A percentile compares a stretch with the other conserved stretches of the same genome.
phyloP scores from a whole-genome alignment of 192 early-diverging fungal species.

The Borealophlyctis nickersoniae region DNA sequence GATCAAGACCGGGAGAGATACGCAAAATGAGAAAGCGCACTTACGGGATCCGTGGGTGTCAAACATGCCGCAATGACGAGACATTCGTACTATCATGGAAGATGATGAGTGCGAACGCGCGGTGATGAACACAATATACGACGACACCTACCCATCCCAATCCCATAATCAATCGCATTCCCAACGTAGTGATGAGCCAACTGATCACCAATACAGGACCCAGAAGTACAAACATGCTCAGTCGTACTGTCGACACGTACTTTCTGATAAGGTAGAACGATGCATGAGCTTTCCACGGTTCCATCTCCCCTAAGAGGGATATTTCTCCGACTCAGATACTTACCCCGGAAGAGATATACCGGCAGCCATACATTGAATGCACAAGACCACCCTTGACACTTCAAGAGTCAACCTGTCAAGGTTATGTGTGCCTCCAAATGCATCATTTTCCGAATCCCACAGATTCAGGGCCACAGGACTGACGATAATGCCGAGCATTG shows the following conservation, averaged over 20 bases:
- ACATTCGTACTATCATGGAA: conserved; percentile 58
- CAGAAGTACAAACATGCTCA: conserved; percentile 64
- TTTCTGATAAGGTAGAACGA: not conserved
- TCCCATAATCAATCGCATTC: conserved; percentile 47
- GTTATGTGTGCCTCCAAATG: not conserved
- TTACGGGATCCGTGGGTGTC: conserved; percentile 91
- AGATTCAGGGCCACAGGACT: conserved; percentile 35
- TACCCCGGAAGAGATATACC: conserved; percentile 67
- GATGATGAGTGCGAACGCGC: not conserved
- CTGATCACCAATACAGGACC: conserved; percentile 77
- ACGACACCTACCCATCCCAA: conserved; percentile 51
- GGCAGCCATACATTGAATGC: conserved; percentile 39
- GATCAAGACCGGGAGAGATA: not conserved
- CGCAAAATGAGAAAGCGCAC: not conserved
- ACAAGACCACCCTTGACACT: not conserved
- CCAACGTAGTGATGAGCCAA: conserved; percentile 69
- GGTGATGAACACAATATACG: not conserved
- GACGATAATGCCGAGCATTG: conserved; percentile 77
- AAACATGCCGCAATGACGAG: conserved; percentile 79
- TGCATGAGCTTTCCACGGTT: not conserved
- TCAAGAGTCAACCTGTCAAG: not conserved
- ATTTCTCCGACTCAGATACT: conserved; percentile 51
- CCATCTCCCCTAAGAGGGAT: conserved; percentile 7
- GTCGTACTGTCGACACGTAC: conserved; percentile 22
- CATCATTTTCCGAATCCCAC: not conserved